Percentiles rank a stretch among this genome's conserved stretches.
Conservation (phyloP, 2,329 filamentous ascomycete genomes). For the Aspergillus sp. region DNA sequence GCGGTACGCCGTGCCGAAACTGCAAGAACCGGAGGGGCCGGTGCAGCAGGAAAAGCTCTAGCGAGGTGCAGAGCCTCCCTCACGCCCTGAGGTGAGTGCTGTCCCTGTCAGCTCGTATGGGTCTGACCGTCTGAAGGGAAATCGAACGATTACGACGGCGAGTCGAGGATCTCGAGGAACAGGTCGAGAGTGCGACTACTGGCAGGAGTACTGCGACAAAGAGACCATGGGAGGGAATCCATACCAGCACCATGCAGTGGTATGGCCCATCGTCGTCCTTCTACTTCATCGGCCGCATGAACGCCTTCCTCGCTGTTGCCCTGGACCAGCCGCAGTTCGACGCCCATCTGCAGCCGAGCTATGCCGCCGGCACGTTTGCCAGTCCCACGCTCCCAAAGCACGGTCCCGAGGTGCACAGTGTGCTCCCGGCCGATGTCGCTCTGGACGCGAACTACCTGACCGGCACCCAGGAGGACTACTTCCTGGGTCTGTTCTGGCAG, state of each 20-base stretch:
- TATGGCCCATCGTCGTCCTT: constrained; percentile 39
- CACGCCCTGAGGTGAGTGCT: neutral
- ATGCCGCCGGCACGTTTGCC: constrained; percentile 9
- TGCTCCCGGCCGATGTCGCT: constrained; percentile 5
- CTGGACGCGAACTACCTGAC: constrained; percentile 23
- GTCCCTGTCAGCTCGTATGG: too few species aligned
- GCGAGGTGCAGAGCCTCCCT: neutral
- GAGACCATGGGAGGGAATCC: constrained; percentile 31
- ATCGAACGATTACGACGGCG: constrained; percentile 24
- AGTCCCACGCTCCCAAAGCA: constrained; percentile 8
- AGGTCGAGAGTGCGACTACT: constrained; percentile 22
- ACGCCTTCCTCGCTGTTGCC: constrained; percentile 24
- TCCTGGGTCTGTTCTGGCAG: constrained; percentile 42
- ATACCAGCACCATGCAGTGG: constrained; percentile 29
- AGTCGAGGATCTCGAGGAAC: constrained; percentile 23
- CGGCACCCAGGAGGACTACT: constrained; percentile 38
- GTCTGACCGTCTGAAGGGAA: constrained; percentile 8
- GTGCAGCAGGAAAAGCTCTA: constrained; percentile 11
- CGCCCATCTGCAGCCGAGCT: constrained; percentile 22
- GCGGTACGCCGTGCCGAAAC: constrained; percentile 15
- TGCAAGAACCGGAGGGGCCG: constrained; percentile 11
- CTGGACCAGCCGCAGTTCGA: constrained; percentile 25
- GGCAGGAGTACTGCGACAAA: constrained; percentile 9
- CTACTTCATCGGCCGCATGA: constrained; percentile 39
- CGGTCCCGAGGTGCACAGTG: constrained; percentile 1